Base-by-base conservation (phyloP, 2,329 filamentous ascomycete species). In the Xylariomycetidae sp. region DNA sequence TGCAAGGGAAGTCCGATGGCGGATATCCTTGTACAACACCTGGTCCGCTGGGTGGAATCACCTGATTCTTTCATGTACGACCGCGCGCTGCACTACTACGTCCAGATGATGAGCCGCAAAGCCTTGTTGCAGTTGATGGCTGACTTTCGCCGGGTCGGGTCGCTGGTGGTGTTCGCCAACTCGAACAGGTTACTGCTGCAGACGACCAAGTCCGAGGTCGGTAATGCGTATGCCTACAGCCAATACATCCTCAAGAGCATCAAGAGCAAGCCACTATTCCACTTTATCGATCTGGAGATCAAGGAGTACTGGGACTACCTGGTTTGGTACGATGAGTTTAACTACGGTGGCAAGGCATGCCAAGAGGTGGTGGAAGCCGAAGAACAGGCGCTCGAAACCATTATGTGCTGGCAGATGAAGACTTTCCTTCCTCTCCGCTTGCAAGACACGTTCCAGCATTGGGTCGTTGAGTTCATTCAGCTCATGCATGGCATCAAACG, bases 301-400 rank as follows among this genome's bases (percentile, higher is more conserved):
- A 95, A 90, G 47, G 92, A 98, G 57, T 99, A 95, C 60, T 99
- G 92, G 92, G 92, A 99, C 58, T 96, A 95, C 52, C 77, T 99
- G 0, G 80, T 95, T 4, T 99, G 92, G 92, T 96, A 96, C 48
- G 92, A 99, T 49, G 87, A 95, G 60, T 95, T 90, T 70, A 98
- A 99, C 66, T 96, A 96, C 52, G 93, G 92, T 35, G 92, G 92
- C 40, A 93, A 93, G 53, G 92, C 85, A 4, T 95, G 87, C 46
- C 77, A 82, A 31, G 77, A 92, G 50, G 85, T 95, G 4, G 71
- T 83, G 6, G 86, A 90, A 48, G 61, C 63, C 5, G 68, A 74
- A 4, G 78, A 83, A 27, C 88, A 95, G 55, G 72, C 76, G 3
- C 72, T 96, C 10, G 84, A 95, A 49, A 92, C 85, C 9, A 79